phyloP scores from a whole-genome alignment of 176 grass and related monocot genomes.

The Metroxylon sagu region DNA sequence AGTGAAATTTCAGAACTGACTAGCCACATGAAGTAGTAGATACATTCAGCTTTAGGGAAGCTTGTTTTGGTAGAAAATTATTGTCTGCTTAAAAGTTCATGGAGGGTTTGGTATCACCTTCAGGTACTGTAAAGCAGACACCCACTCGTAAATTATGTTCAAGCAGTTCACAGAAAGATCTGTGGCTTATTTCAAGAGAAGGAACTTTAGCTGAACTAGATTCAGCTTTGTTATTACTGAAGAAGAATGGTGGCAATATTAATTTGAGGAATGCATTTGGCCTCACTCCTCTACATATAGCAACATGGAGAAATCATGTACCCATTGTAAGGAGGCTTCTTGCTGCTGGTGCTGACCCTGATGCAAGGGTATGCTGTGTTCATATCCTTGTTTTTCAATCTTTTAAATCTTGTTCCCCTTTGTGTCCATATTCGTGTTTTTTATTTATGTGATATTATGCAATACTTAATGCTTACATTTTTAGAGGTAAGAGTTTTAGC shows the following conservation, averaged over 20 bases:
- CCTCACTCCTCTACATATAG: slow-evolving; percentile 87
- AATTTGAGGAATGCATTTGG: slow-evolving; percentile 87
- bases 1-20: not conserved
- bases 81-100: slow-evolving; percentile 33
- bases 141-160: slow-evolving; percentile 49
- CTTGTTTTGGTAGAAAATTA: slow-evolving; percentile 14
- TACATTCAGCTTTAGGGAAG: not conserved
- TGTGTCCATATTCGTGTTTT: not conserved
- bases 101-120: slow-evolving; percentile 48
- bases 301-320: slow-evolving; percentile 95
- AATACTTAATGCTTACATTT: too few relatives aligned
- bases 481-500: too few relatives aligned
- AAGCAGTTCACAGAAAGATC: slow-evolving; percentile 57
- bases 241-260: slow-evolving; percentile 72
- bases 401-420: not conserved
- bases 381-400: slow-evolving; percentile 10
- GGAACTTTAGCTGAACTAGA: slow-evolving; percentile 83
- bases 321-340: slow-evolving; percentile 74
- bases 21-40: not conserved
- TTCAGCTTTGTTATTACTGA: slow-evolving; percentile 63
- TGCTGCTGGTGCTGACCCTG: slow-evolving; percentile 78
- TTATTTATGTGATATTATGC: too few relatives aligned
- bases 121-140: slow-evolving; percentile 50
- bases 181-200: slow-evolving; percentile 73
- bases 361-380: slow-evolving; percentile 70